A percentile compares a stretch with the other conserved stretches of the same genome.
These are phyloP conservation scores for Eucalyptus microcorys DNA, from an alignment of 345 rosid genomes.

Conservation along the genomic window DNA sequence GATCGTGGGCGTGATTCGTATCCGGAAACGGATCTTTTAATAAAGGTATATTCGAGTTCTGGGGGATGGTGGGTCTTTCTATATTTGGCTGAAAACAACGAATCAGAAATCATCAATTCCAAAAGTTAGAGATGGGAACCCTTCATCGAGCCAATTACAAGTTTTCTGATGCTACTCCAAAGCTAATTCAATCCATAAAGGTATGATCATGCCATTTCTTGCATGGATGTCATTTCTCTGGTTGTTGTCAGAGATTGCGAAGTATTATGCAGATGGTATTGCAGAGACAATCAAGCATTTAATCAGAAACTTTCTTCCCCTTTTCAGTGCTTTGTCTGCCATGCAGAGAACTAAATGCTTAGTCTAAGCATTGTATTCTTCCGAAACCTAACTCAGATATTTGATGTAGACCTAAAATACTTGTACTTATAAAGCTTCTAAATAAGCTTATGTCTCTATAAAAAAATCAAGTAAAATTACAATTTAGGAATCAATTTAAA, in stretches of 20 bases:
- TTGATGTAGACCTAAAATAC: not conserved
- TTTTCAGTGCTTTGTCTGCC: not conserved
- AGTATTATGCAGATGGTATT: not conserved
- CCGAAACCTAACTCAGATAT: not conserved
- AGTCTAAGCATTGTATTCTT: not conserved
- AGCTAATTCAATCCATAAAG: conserved; percentile 68
- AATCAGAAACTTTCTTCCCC: not conserved
- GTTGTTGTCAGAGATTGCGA: not conserved
- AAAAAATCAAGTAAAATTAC: too few relatives aligned
- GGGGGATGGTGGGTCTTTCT: too few relatives aligned
- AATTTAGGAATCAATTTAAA: too few relatives aligned
- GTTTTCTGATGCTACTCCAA: conserved; percentile 80
- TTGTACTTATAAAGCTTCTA: not conserved
- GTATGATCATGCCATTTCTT: conserved; percentile 9
- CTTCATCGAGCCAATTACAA: conserved; percentile 17
- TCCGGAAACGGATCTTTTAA: too few relatives aligned
- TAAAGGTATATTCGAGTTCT: too few relatives aligned
- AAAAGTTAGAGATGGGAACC: too few relatives aligned
- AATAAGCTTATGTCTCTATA: not conserved
- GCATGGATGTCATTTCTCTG: not conserved
- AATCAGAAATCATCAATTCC: too few relatives aligned
- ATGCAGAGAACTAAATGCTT: not conserved
- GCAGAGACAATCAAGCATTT: not conserved
- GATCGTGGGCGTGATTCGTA: too few relatives aligned
- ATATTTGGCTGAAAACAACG: too few relatives aligned